A percentile compares a stretch with the other conserved stretches of the same genome.
These are phyloP conservation scores for Penicillium manginii DNA, from an alignment of 495 filamentous ascomycete genomes.

Conservation along the genomic window DNA sequence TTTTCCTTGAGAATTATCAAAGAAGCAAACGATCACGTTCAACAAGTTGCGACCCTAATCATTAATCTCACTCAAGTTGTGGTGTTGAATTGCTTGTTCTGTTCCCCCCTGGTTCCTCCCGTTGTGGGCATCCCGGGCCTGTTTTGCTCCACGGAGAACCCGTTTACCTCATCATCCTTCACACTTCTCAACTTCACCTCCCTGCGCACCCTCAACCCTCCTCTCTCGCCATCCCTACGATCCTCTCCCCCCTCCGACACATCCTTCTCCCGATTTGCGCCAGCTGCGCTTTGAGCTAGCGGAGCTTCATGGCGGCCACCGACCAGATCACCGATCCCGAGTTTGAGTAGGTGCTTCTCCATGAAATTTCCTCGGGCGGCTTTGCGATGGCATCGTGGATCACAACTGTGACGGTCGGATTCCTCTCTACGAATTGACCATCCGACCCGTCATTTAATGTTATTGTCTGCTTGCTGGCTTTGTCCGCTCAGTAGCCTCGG, in stretches of 20 bases:
- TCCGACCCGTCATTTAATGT: constrained; percentile 3
- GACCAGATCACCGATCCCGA: constrained; percentile 45
- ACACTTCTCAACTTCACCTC: constrained; percentile 13
- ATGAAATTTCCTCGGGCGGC: constrained; percentile 12
- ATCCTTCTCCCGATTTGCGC: constrained; percentile 21
- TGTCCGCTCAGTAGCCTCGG: constrained; percentile 1
- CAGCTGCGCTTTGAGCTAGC: constrained; percentile 43
- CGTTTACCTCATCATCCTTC: constrained; percentile 27
- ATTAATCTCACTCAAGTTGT: neutral
- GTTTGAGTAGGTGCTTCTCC: constrained; percentile 48
- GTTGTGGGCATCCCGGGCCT: constrained; percentile 13
- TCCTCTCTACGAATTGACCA: neutral
- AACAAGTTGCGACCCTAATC: neutral
- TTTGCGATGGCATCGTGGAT: neutral
- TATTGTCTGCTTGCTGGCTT: neutral
- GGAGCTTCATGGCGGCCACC: constrained; percentile 48
- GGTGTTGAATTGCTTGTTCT: neutral
- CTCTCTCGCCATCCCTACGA: neutral
- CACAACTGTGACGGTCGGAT: neutral
- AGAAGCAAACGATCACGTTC: neutral
- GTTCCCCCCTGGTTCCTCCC: constrained; percentile 11
- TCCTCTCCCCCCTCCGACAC: constrained; percentile 11
- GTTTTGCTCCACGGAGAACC: constrained; percentile 28
- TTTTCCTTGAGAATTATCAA: too few relatives aligned
- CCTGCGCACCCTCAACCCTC: constrained; percentile 8